Evolutionary conservation across 2,329 filamentous ascomycete genomes (phyloP).

Genomic region (Epichloe hybrida): DNA sequence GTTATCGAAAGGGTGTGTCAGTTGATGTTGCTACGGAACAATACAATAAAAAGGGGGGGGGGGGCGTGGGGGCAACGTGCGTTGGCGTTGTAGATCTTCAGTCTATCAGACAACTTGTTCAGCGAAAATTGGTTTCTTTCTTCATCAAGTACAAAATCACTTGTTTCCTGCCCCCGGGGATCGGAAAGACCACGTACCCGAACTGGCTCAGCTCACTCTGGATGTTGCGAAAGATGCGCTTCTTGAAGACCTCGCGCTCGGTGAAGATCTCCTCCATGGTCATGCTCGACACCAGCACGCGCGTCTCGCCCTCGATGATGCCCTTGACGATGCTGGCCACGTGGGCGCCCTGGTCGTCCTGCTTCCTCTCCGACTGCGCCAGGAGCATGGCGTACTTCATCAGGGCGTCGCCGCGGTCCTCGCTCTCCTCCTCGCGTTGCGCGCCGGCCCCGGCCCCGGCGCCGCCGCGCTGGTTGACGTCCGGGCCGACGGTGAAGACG

Average conservation of each 20-base stretch:
- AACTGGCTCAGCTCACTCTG: conserved; percentile 71
- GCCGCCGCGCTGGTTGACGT: conserved; percentile 42
- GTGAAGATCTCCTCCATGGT: conserved; percentile 89
- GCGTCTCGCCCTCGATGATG: conserved; percentile 79
- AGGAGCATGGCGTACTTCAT: conserved; percentile 74
- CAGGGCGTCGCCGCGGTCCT: conserved; percentile 48
- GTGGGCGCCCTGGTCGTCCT: conserved; percentile 36
- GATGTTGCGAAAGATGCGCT: conserved; percentile 60
- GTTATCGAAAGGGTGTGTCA: too few relatives aligned
- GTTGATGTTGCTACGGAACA: background rate
- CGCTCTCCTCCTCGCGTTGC: conserved; percentile 10
- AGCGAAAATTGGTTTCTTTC: background rate
- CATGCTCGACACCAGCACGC: conserved; percentile 73
- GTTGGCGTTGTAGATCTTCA: conserved; percentile 59
- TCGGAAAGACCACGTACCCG: conserved; percentile 1
- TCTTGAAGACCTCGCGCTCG: conserved; percentile 64
- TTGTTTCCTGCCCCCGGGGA: background rate
- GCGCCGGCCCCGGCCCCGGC: conserved; percentile 26
- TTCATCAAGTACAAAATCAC: background rate
- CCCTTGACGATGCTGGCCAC: conserved; percentile 79
- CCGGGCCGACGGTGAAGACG: conserved; percentile 75
- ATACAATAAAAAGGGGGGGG: background rate
- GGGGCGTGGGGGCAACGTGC: background rate
- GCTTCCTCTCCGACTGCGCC: conserved; percentile 45
- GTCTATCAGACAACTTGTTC: conserved; percentile 19